A percentile compares a stretch with the other conserved stretches of the same genome.
These are phyloP conservation scores for Hypoxylon sp. DNA, from an alignment of 2,329 filamentous ascomycete genomes.

Conservation along the genomic window DNA sequence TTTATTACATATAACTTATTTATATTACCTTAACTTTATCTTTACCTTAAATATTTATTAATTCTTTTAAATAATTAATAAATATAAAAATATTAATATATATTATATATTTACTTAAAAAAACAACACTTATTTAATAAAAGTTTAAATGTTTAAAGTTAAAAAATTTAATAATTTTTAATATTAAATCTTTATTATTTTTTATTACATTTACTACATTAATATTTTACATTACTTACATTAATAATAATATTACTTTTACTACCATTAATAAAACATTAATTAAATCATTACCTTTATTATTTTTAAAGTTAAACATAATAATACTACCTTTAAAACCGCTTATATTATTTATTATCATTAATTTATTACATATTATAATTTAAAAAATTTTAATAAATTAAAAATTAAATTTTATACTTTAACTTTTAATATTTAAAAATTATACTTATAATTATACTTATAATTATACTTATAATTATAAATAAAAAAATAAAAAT, in stretches of 20 bases:
- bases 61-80: not conserved
- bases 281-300: too few species aligned
- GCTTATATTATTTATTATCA: too few species aligned
- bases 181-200: not conserved
- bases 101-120: not conserved
- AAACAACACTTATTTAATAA: not conserved
- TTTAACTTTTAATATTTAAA: too few species aligned
- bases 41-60: not conserved
- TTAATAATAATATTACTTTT: not conserved
- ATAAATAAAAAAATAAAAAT: not conserved
- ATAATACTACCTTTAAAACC: too few species aligned
- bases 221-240: not conserved
- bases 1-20: not conserved
- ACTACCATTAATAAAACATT: not conserved
- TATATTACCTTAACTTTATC: not conserved
- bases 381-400: too few species aligned
- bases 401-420: not conserved
- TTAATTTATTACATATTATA: not conserved
- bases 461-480: too few species aligned
- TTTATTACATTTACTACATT: not conserved
- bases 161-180: not conserved
- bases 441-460: too few species aligned
- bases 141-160: not conserved
- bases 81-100: not conserved
- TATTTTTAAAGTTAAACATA: too few species aligned